These are phyloP conservation scores for Patellaria atrata DNA, from an alignment of 495 filamentous ascomycete genomes.

Conservation along the genomic window DNA sequence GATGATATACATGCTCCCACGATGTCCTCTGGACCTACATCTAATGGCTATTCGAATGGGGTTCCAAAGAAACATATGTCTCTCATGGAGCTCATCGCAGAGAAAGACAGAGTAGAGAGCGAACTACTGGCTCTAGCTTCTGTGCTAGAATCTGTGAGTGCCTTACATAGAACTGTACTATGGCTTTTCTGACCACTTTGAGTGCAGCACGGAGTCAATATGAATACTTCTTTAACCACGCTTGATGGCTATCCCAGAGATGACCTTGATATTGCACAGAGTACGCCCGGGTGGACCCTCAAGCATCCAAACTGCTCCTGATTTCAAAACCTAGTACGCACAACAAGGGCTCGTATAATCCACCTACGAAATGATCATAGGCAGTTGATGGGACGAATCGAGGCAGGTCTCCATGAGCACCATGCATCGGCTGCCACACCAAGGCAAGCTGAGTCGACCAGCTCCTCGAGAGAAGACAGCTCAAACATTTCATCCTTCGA, in stretches of 20 bases:
- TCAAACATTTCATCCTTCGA: constrained; percentile 30
- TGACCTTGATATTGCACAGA: constrained; percentile 92
- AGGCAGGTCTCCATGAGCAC: constrained; percentile 68
- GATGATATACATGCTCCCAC: constrained; percentile 30
- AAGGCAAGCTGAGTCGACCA: too few relatives aligned
- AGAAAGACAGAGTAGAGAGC: constrained; percentile 71
- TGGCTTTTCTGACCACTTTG: constrained; percentile 3
- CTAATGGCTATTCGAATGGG: constrained; percentile 21
- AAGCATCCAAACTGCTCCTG: neutral
- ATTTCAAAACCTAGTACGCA: constrained; percentile 49
- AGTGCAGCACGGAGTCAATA: constrained; percentile 72
- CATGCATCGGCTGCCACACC: constrained; percentile 33
- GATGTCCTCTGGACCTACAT: constrained; percentile 28
- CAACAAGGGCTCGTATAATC: constrained; percentile 79
- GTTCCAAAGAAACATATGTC: constrained; percentile 19
- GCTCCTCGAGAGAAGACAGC: neutral
- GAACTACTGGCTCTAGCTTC: constrained; percentile 72
- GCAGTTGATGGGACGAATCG: constrained; percentile 65
- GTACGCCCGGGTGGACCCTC: constrained; percentile 32
- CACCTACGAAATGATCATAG: constrained; percentile 88
- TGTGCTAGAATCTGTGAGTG: constrained; percentile 72
- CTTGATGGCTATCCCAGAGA: constrained; percentile 85
- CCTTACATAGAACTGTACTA: neutral
- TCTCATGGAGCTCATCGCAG: constrained; percentile 42
- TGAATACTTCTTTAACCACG: constrained; percentile 80